Evolutionary conservation across 176 grass and related monocot genomes (phyloP), one percentile per base, ranked within the genome.

Genomic region (Themeda triandra): DNA sequence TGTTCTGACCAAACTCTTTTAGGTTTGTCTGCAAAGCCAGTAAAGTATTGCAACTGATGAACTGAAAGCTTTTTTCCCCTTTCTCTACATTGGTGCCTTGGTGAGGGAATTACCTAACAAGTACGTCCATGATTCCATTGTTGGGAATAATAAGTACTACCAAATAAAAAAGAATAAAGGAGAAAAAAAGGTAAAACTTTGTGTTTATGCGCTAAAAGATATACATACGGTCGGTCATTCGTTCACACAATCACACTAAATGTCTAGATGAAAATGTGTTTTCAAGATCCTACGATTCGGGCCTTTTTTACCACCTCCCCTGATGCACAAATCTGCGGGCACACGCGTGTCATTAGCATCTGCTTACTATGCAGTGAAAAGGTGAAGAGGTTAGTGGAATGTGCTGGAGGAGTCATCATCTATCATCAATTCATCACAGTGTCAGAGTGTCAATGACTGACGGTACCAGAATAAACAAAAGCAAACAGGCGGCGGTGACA

Each of bases 401-500:
- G 66, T 69, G 29, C 41, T 48, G 6, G 63, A 45, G 41, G 9
- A 21, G 6, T 53, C 46, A 21, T 48, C 45, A 48, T 48, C 44
- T 12, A 45, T 45, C 44, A 33, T n/a, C n/a, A n/a, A n/a, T n/a
- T n/a, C n/a, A n/a, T 48, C 71, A 73, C 32, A 30, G 62, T n/a
- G 39, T 23, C 73, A 39, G 13, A n/a, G 1, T 54, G 28, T 12
- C 70, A 13, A 24, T 62, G 81, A 32, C 63, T 29, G 10, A 39
- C 6, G 23, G 51, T 0, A 63, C 62, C 11, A 72, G 49, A 18
- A 18, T 19, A 35, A 68, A 29, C 13, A 54, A 71, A n/a, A 27
- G 8, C 17, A 66, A 86, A 65, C 79, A 82, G 3, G 27, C 42
- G 35, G 54, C 87, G 3, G 23, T 58, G 80, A 60, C 85, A 87